Percentiles rank a stretch among this genome's conserved stretches.
Conservation (phyloP, 148 eudicot genomes). For the Suaeda aralocaspica region DNA sequence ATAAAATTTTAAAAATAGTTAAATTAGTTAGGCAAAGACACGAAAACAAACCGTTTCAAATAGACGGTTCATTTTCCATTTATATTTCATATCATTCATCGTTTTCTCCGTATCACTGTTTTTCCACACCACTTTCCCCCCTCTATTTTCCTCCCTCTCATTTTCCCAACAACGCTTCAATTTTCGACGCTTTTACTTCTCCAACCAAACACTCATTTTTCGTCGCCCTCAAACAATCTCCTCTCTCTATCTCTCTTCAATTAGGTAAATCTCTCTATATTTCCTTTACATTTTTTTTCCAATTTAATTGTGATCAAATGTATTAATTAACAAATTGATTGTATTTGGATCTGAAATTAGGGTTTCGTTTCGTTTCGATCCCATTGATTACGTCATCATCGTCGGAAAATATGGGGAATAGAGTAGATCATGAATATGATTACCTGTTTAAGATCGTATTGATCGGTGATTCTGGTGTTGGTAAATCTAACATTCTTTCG, state of each 20-base stretch:
- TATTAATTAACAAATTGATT: not conserved
- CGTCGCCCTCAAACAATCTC: no score
- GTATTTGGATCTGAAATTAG: conserved; percentile 32
- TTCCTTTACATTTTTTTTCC: not conserved
- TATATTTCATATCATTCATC: no score
- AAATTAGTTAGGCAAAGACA: not conserved
- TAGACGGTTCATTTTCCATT: conserved; percentile 14
- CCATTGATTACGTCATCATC: conserved; percentile 6
- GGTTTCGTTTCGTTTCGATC: conserved; percentile 26
- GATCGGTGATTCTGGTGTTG: conserved; percentile 76
- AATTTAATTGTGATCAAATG: conserved; percentile 1
- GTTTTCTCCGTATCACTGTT: conserved; percentile 29
- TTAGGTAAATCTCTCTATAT: not conserved
- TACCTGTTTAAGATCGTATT: conserved; percentile 70
- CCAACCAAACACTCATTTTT: conserved; percentile 4
- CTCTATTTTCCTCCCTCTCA: conserved; percentile 5
- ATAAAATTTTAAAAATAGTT: not conserved
- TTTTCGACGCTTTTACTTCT: conserved; percentile 4
- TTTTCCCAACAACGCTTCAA: conserved; percentile 1
- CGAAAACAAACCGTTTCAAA: conserved; percentile 23
- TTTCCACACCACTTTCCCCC: not conserved
- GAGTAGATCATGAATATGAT: conserved; percentile 72
- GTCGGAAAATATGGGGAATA: conserved; percentile 40
- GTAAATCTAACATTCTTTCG: conserved; percentile 65
- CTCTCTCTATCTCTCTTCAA: no score